Conservation (phyloP, 108 stramenopile species). For the Nannochloropsis salina region DNA sequence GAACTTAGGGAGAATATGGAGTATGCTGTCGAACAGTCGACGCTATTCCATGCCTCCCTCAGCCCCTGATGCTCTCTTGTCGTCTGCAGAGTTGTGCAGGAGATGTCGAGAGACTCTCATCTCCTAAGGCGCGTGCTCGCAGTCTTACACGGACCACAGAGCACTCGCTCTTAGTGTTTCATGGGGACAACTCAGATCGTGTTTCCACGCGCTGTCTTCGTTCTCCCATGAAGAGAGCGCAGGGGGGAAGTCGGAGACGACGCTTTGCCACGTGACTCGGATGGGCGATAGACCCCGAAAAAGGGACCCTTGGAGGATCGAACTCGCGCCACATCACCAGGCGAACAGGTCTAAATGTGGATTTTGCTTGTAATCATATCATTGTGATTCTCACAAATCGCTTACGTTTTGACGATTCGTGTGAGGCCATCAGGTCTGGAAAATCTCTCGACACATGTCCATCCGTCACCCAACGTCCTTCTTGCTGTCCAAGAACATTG, state of each 20-base stretch:
- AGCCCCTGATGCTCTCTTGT: constrained; percentile 15
- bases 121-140: not conserved
- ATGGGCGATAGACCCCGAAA: not conserved
- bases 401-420: not conserved
- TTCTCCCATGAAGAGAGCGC: not conserved
- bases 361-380: not conserved
- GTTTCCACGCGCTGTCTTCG: not conserved
- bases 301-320: not conserved
- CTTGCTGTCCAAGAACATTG: too few species aligned
- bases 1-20: not conserved
- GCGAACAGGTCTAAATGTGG: not conserved
- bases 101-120: not conserved
- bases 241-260: not conserved
- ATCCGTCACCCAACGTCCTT: too few species aligned
- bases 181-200: not conserved
- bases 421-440: not conserved
- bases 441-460: too few species aligned
- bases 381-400: not conserved
- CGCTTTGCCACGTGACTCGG: too few species aligned
- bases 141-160: not conserved
- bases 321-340: not conserved
- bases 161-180: not conserved
- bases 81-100: not conserved
- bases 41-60: not conserved
- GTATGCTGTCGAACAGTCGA: too few species aligned